Base-by-base conservation (phyloP, 306 rosid species). In the Trichosanthes truncata region DNA sequence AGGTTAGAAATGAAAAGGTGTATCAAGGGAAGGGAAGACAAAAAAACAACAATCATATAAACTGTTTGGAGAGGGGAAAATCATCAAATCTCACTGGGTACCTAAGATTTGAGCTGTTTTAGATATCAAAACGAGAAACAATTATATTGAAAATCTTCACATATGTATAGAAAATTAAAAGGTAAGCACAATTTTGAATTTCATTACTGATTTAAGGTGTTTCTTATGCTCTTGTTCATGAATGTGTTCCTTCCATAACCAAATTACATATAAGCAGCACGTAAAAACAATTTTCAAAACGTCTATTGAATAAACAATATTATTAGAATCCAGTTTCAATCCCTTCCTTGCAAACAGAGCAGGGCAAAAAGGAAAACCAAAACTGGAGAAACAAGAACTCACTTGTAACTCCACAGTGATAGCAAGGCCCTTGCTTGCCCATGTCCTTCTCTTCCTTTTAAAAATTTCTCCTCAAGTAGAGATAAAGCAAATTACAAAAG, bases 321-420 rank as follows among this genome's bases (percentile, higher is more conserved):
- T 9, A 55, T 21, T 26, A 26, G 80, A 55, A 77, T 59, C 56
- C 35, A 77, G 33, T 77, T 36, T 43, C 38, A 55, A 38, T 56
- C 49, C 49, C 43, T n/a, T 9, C 55, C 13, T 61, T 71, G 31
- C 10, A 56, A 33, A 53, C 45, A 79, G 81, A 40, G 73, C 60
- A 78, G 72, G 82, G 12, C 41, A 48, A 26, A 72, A 41, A 8
- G 45, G 41, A 79, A 61, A 78, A 45, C 74, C 61, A 74, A 74
- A 82, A 80, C 23, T 78, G 97, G 97, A 85, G 94, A 91, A 89
- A 91, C 96, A 95, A 93, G 86, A 93, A 96, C 99, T 96, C 98
- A 96, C 99, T 96, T 88, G 99, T 90, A 89, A 93, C 99, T 90
- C 98, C 99, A 96, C 99, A 96, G 98, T 96, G 99, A 91, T 86